phyloP scores from a whole-genome alignment of 768 basidiomycete species.

The Imleria badia region DNA sequence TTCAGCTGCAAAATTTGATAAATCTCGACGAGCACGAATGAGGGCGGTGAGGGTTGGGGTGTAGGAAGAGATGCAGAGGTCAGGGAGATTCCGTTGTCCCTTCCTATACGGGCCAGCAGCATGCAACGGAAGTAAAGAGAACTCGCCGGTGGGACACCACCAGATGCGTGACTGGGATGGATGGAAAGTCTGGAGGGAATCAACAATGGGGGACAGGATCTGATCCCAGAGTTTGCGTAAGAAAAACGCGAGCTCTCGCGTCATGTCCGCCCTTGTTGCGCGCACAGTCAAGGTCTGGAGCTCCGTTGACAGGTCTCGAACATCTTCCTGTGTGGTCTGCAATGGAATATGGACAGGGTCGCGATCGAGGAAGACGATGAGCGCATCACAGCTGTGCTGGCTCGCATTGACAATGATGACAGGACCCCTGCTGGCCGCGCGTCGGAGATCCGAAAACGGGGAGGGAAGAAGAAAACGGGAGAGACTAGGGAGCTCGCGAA shows the following conservation, averaged over 20 bases:
- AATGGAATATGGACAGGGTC: no score
- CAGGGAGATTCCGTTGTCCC: no score
- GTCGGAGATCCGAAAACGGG: not conserved
- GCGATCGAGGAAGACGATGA: no score
- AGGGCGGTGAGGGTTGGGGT: no score
- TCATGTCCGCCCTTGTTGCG: no score
- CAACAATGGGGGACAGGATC: not conserved
- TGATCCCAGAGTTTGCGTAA: not conserved
- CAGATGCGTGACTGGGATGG: not conserved
- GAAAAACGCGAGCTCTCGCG: not conserved
- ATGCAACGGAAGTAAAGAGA: no score
- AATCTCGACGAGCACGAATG: no score
- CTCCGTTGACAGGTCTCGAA: not conserved
- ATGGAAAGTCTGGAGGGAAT: not conserved
- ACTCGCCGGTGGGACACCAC: no score
- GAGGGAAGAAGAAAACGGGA: not conserved
- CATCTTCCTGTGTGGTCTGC: not conserved
- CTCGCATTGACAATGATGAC: not conserved
- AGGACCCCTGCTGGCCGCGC: not conserved
- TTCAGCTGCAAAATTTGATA: not conserved
- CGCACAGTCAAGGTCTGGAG: no score
- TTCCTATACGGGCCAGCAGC: no score
- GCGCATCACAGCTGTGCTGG: not conserved
- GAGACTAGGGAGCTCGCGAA: not conserved
- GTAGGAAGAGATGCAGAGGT: no score